Base-by-base conservation (phyloP, 192 early-diverging fungal species). In the Coemansia javaensis region DNA sequence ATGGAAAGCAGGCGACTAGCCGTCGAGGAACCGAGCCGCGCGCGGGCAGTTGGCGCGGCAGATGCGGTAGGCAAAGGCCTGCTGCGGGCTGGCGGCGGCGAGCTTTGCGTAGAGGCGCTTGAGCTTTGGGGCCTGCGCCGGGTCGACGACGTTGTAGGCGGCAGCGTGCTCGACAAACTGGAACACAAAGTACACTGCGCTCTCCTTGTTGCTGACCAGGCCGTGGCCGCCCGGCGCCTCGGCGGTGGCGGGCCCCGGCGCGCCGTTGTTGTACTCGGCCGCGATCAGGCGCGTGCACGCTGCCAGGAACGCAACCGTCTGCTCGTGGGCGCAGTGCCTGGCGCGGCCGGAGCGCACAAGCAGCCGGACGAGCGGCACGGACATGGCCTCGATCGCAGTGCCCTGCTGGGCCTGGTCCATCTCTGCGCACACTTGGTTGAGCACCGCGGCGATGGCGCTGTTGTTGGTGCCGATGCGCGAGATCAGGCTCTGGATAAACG, bases 11-110 rank as follows among this genome's bases (percentile, higher is more conserved):
- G n/a, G n/a, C n/a, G n/a, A n/a, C n/a, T 5, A 1, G 7, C 1
- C 5, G 28, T 30, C 28, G 28, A 30, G 28, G 9, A 30, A 30
- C 28, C 28, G 5, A 4, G 28, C 28, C 28, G 28, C 9, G 8
- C 7, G 7, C 3, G 53, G 54, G 27, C 66, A 63, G 34, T 70
- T 70, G 23, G 49, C 16, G 15, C 30, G 18, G 35, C 39, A 47
- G 10, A 72, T 56, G 41, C 56, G 61, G 31, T 64, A 64, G 25
- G 56, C 54, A 43, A 64, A 72, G 11, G 68, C 61, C 38, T 72
- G 60, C 20, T 36, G 56, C n/a, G 53, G 56, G 9, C 40, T 47
- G 24, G 28, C 57, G 10, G 52, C 31, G n/a, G 41, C 59, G 0
- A 72, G 57, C 17, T 31, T 38, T 11, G 22, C 25, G 16, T 72